Evolutionary conservation across 768 basidiomycete genomes (phyloP).

Genomic region (Tulasnella calospora): DNA sequence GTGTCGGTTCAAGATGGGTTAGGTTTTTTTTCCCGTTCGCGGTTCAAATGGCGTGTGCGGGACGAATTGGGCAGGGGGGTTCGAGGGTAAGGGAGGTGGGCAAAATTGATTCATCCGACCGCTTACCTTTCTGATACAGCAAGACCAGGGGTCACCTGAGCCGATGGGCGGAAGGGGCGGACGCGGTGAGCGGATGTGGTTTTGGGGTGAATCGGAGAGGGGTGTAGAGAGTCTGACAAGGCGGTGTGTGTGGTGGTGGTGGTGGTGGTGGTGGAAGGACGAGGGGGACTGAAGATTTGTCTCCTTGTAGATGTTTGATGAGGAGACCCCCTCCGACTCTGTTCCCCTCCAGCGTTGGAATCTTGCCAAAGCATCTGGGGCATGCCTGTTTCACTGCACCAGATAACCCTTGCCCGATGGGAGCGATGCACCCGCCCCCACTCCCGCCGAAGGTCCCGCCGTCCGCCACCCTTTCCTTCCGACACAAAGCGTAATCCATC

Average conservation of each 20-base stretch:
- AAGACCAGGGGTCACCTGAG: background rate
- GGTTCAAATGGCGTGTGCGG: background rate
- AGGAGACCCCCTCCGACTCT: background rate
- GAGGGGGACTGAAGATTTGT: background rate
- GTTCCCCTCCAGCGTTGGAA: background rate
- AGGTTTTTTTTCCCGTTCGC: background rate
- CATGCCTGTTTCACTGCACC: conserved; percentile 11
- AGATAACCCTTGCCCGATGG: conserved; percentile 9
- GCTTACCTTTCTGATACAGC: background rate
- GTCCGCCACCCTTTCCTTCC: background rate
- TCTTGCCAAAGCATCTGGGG: background rate
- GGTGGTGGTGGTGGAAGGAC: background rate
- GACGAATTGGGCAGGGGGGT: background rate
- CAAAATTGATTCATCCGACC: conserved; percentile 1
- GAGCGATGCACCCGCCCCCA: conserved; percentile 8
- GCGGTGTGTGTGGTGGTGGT: conserved; percentile 10
- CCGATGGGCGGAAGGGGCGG: background rate
- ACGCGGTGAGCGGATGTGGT: background rate
- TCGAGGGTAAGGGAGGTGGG: background rate
- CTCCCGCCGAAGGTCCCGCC: background rate
- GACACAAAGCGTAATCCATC: background rate
- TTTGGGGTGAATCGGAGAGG: background rate
- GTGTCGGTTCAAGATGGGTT: background rate
- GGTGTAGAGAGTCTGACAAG: background rate
- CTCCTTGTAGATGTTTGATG: background rate